A percentile compares a stretch with the other conserved stretches of the same genome.
phyloP scores from a whole-genome alignment of 208 protist genomes.

The Lotmaria passim region DNA sequence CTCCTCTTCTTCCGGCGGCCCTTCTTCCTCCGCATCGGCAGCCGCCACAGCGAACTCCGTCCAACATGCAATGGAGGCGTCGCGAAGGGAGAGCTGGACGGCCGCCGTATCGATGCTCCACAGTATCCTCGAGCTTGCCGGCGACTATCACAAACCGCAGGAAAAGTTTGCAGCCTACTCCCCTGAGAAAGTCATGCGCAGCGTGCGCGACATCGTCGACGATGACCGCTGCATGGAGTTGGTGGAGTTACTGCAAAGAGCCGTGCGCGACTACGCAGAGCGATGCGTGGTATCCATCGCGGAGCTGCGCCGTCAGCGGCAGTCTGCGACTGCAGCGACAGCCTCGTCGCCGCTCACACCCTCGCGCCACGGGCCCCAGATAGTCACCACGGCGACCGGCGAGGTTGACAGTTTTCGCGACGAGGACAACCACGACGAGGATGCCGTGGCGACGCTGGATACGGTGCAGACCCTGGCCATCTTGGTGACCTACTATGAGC shows the following conservation, averaged over 20 bases:
- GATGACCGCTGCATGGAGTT: constrained; percentile 26
- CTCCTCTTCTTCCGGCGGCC: not conserved
- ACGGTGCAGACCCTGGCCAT: constrained; percentile 33
- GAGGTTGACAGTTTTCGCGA: too few species aligned
- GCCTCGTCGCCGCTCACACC: not conserved
- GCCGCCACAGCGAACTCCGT: not conserved
- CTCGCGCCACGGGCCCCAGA: not conserved
- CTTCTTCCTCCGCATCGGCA: not conserved
- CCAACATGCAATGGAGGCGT: constrained; percentile 3
- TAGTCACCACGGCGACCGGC: not conserved
- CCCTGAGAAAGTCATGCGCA: constrained; percentile 50
- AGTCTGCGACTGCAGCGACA: not conserved
- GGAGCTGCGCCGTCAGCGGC: constrained; percentile 15
- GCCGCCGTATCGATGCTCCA: constrained; percentile 46
- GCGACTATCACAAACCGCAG: constrained; percentile 22
- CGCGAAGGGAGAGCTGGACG: constrained; percentile 12
- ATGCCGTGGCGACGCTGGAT: not conserved
- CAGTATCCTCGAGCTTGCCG: constrained; percentile 32
- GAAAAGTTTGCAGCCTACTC: constrained; percentile 49
- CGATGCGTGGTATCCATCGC: constrained; percentile 18
- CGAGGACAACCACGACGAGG: constrained; percentile 15
- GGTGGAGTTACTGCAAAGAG: constrained; percentile 37
- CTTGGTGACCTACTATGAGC: constrained; percentile 50
- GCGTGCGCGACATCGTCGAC: constrained; percentile 61
- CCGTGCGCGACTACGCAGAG: constrained; percentile 33